phyloP scores from a whole-genome alignment of 805 yeast genomes.

The Kazachstania kunashirensis region DNA sequence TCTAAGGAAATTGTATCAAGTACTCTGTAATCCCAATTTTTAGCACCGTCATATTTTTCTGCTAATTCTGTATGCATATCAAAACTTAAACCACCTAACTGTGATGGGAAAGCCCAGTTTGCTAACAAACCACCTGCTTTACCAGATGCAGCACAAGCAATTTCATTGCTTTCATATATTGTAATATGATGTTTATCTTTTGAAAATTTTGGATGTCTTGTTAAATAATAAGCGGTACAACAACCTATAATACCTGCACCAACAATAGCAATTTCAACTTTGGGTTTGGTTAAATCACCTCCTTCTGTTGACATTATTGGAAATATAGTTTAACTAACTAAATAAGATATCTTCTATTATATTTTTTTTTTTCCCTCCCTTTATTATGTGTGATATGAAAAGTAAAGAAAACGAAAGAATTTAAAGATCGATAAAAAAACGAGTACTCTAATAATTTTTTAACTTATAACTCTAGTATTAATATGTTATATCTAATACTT shows the following conservation, averaged over 20 bases:
- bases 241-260: constrained; percentile 97
- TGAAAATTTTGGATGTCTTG: constrained; percentile 72
- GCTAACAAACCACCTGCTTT: constrained; percentile 96
- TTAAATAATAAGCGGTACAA: constrained; percentile 82
- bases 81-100: constrained; percentile 81
- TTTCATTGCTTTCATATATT: constrained; percentile 76
- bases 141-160: constrained; percentile 96
- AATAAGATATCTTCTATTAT: too few species aligned
- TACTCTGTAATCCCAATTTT: constrained; percentile 88
- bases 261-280: constrained; percentile 70
- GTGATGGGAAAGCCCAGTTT: constrained; percentile 94
- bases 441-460: too few species aligned
- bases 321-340: too few species aligned
- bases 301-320: too few species aligned
- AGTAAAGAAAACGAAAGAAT: too few species aligned
- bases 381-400: too few species aligned
- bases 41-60: constrained; percentile 68
- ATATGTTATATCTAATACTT: too few species aligned
- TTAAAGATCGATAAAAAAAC: too few species aligned
- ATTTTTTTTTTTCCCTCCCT: too few species aligned
- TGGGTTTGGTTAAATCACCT: too few species aligned
- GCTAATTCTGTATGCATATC: constrained; percentile 76
- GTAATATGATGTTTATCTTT: constrained; percentile 70
- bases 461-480: too few species aligned
- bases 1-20: constrained; percentile 79